Conservation (phyloP, 2,329 filamentous ascomycete species). For the Pseudodiploospora longispora region DNA sequence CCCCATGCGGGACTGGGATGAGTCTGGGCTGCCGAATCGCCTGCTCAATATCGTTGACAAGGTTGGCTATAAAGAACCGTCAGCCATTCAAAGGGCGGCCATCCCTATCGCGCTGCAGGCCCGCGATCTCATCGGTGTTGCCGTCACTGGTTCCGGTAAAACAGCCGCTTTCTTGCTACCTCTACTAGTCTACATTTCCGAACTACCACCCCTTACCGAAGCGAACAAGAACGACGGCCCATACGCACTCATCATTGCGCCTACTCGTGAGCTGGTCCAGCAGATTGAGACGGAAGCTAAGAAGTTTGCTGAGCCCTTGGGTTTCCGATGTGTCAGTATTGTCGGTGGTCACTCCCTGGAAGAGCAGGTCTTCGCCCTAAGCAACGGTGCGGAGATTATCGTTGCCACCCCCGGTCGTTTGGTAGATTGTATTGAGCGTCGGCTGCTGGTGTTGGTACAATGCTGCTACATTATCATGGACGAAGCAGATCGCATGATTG, state of each 20-base stretch:
- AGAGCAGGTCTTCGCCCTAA: slow-evolving; percentile 82
- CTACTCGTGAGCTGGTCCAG: slow-evolving; percentile 93
- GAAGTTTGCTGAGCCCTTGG: slow-evolving; percentile 84
- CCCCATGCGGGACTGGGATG: slow-evolving; percentile 90
- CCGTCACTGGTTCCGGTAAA: slow-evolving; percentile 96
- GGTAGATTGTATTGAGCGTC: slow-evolving; percentile 91
- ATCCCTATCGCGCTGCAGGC: slow-evolving; percentile 92
- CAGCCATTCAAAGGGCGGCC: slow-evolving; percentile 84
- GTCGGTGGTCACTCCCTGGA: slow-evolving; percentile 96
- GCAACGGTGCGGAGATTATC: slow-evolving; percentile 92
- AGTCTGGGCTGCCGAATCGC: slow-evolving; percentile 70
- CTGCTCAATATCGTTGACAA: slow-evolving; percentile 74
- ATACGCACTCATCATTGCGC: slow-evolving; percentile 93
- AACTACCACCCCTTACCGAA: slow-evolving; percentile 77
- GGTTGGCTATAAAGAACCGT: slow-evolving; percentile 87
- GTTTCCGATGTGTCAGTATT: slow-evolving; percentile 91
- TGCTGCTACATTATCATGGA: slow-evolving; percentile 99
- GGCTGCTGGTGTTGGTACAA: slow-evolving; percentile 85
- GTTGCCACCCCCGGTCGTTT: slow-evolving; percentile 97
- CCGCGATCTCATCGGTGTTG: slow-evolving; percentile 94
- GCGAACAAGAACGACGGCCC: slow-evolving; percentile 88
- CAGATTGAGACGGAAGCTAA: slow-evolving; percentile 92
- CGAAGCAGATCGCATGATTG: slow-evolving; percentile 98
- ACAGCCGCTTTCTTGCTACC: slow-evolving; percentile 92
- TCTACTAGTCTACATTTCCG: slow-evolving; percentile 86